Evolutionary conservation across 202 grass and related monocot species (phyloP).

Genomic region (Schoenoplectus tabernaemontani): DNA sequence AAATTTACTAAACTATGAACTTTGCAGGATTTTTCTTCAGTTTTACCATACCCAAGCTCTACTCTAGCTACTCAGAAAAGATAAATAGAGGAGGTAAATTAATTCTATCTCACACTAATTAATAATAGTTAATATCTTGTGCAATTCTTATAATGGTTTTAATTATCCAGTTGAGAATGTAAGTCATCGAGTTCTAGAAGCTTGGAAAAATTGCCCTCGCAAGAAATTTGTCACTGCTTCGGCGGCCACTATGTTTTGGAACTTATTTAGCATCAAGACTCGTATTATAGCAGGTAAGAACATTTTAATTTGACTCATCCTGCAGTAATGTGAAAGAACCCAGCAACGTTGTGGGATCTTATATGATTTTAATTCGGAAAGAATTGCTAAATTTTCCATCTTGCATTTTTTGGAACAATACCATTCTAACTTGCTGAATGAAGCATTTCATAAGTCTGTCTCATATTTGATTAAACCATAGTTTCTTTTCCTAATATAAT

Average conservation of each 20-base stretch:
- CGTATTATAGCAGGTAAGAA: constrained; percentile 63
- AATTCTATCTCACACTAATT: no score
- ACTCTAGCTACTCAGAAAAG: constrained; percentile 49
- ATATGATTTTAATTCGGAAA: no score
- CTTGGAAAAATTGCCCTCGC: constrained; percentile 69
- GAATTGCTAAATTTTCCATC: no score
- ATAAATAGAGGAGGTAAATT: constrained; percentile 56
- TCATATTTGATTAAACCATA: no score
- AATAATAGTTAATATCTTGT: neutral
- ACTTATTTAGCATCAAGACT: constrained; percentile 66
- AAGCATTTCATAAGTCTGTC: no score
- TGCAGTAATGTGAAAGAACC: no score
- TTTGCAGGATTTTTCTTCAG: constrained; percentile 73
- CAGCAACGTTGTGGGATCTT: no score
- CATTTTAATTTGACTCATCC: neutral
- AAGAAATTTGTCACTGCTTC: constrained; percentile 72
- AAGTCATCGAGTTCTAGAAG: constrained; percentile 32
- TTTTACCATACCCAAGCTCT: constrained; percentile 77
- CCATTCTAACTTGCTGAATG: neutral
- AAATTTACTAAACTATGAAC: constrained; percentile 15
- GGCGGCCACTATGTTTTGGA: constrained; percentile 69
- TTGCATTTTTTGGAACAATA: neutral
- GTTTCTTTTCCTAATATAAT: neutral
- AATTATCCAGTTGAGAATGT: constrained; percentile 38
- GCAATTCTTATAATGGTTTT: neutral